These are phyloP conservation scores for Pseudopediastrum boryanum DNA, from an alignment of 139 green algal genomes.

Conservation along the genomic window DNA sequence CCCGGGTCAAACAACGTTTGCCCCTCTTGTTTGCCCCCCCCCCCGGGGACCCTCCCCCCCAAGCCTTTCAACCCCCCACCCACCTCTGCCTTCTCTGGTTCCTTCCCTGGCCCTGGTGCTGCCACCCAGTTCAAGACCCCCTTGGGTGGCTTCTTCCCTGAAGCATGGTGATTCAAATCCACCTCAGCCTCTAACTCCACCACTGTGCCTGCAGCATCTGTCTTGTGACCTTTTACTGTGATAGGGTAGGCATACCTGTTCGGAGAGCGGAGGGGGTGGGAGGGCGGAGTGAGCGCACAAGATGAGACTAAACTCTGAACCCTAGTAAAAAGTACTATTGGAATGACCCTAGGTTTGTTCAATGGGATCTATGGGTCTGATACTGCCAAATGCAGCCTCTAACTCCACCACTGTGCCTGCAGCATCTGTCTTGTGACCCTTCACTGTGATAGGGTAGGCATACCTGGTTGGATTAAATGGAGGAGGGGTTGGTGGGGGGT, in stretches of 20 bases:
- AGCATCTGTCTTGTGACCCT: constrained; percentile 55
- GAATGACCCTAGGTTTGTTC: too few species aligned
- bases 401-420: constrained; percentile 73
- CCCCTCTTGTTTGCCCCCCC: neutral
- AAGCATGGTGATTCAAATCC: constrained; percentile 46
- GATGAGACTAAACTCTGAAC: too few species aligned
- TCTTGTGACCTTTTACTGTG: constrained; percentile 72
- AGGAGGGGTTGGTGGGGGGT: too few species aligned
- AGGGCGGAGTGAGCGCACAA: neutral
- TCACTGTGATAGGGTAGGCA: constrained; percentile 88
- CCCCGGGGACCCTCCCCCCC: too few species aligned
- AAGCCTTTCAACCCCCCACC: too few species aligned
- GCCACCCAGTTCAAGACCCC: constrained; percentile 97
- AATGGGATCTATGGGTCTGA: too few species aligned
- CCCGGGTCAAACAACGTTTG: neutral
- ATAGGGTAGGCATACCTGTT: constrained; percentile 92
- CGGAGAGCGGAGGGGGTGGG: neutral
- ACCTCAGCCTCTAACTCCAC: constrained; percentile 72
- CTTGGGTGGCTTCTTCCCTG: constrained; percentile 83
- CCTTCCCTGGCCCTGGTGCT: constrained; percentile 70
- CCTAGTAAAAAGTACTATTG: too few species aligned
- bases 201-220: constrained; percentile 56
- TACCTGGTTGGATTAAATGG: too few species aligned
- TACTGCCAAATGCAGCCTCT: too few species aligned
- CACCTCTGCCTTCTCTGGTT: constrained; percentile 51